phyloP scores from a whole-genome alignment of 441 rosid species.

The Croton laevigatus region DNA sequence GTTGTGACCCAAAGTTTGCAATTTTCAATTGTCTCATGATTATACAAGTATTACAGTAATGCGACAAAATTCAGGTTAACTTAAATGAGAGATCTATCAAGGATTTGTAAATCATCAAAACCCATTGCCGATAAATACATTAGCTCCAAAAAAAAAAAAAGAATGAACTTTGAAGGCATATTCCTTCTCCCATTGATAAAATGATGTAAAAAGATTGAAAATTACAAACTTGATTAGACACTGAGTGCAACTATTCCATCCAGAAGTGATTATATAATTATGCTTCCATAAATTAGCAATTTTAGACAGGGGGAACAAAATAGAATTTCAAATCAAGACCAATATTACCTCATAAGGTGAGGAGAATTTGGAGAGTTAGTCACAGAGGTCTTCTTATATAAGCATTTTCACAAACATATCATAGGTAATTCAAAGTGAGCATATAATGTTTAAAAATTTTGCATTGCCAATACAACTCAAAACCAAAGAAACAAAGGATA shows the following conservation, averaged over 20 bases:
- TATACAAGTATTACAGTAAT: too few relatives aligned
- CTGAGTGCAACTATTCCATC: background rate
- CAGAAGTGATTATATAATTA: background rate
- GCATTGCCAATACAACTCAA: too few relatives aligned
- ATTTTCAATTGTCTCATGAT: too few relatives aligned
- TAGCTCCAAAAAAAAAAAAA: background rate
- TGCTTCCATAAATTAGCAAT: background rate
- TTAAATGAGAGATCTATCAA: background rate
- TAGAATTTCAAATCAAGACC: background rate
- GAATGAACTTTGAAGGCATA: background rate
- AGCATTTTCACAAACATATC: too few relatives aligned
- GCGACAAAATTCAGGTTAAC: too few relatives aligned
- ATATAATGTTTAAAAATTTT: too few relatives aligned
- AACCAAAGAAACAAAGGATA: too few relatives aligned
- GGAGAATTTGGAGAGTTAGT: too few relatives aligned
- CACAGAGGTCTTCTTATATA: too few relatives aligned
- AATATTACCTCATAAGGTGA: too few relatives aligned
- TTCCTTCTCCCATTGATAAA: background rate
- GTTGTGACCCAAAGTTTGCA: too few relatives aligned
- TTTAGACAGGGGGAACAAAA: background rate
- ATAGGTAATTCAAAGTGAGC: too few relatives aligned
- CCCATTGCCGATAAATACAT: background rate
- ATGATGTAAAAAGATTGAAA: slow-evolving; percentile 1
- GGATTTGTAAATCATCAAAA: background rate
- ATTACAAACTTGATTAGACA: background rate